phyloP scores from a whole-genome alignment of 73 alveolate genomes.

The Tetrahymena elliotti region DNA sequence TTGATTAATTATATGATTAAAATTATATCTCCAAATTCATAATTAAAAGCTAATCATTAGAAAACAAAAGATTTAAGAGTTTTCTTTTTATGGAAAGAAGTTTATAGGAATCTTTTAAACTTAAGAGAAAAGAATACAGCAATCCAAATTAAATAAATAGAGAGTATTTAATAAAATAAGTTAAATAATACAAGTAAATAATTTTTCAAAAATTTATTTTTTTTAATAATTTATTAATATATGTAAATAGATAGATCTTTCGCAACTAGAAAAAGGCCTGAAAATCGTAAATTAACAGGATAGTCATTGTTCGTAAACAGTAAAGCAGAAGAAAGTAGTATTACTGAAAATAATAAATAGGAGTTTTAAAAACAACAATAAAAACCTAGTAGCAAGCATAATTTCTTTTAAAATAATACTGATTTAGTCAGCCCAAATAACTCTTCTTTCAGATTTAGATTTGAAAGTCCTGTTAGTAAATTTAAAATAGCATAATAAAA shows the following conservation, averaged over 20 bases:
- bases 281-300: not conserved
- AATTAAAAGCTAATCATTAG: not conserved
- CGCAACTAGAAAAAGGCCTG: not conserved
- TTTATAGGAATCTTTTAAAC: not conserved
- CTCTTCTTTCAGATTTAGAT: not conserved
- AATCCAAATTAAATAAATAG: not conserved
- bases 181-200: not conserved
- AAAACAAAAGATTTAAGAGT: not conserved
- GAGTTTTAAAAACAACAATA: not conserved
- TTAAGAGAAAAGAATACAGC: not conserved
- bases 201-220: too few relatives aligned
- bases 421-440: not conserved
- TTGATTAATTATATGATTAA: not conserved
- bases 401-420: not conserved
- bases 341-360: not conserved
- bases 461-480: not conserved
- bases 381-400: not conserved
- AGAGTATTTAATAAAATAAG: not conserved
- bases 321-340: not conserved
- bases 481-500: too few relatives aligned
- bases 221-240: too few relatives aligned
- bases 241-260: not conserved
- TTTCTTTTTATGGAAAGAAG: not conserved
- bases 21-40: not conserved
- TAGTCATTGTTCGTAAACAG: not conserved